These are phyloP conservation scores for Wickerhamomyces rabaulensis DNA, from an alignment of 805 yeast genomes.

Conservation along the genomic window DNA sequence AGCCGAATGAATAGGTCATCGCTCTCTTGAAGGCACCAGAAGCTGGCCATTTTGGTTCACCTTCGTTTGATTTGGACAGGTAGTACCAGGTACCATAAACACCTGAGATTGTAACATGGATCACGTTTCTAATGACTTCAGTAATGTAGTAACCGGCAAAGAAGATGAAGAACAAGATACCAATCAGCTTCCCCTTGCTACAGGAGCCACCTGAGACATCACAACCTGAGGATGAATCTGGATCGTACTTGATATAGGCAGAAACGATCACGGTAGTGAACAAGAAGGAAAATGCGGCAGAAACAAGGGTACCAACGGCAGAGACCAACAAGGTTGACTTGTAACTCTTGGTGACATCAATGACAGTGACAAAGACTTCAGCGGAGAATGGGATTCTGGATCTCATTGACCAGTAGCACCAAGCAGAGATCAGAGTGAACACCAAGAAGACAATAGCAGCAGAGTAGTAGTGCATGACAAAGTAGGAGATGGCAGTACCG, in stretches of 20 bases:
- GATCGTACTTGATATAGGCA: constrained; percentile 71
- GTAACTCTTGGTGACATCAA: constrained; percentile 67
- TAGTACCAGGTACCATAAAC: constrained; percentile 92
- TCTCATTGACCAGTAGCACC: constrained; percentile 70
- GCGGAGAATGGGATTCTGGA: constrained; percentile 70
- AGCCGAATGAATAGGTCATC: constrained; percentile 81
- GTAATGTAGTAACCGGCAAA: constrained; percentile 82
- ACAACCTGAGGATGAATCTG: constrained; percentile 53
- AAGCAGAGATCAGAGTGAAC: constrained; percentile 59
- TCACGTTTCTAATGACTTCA: constrained; percentile 75
- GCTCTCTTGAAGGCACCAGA: constrained; percentile 77
- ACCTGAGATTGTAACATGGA: constrained; percentile 79
- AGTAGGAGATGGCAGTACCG: constrained; percentile 72
- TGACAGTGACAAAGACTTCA: constrained; percentile 60
- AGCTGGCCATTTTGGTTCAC: constrained; percentile 76
- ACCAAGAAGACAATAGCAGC: constrained; percentile 74
- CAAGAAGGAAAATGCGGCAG: constrained; percentile 59
- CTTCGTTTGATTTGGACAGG: constrained; percentile 66
- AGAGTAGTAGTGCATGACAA: constrained; percentile 64
- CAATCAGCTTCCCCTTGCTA: constrained; percentile 57
- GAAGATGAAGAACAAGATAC: constrained; percentile 64
- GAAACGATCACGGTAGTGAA: constrained; percentile 69
- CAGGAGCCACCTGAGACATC: constrained; percentile 44
- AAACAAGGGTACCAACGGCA: constrained; percentile 50
- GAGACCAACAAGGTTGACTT: constrained; percentile 67